Conservation (phyloP, 1,284 basidiomycete species). For the Rhodotorula mucilaginosa region DNA sequence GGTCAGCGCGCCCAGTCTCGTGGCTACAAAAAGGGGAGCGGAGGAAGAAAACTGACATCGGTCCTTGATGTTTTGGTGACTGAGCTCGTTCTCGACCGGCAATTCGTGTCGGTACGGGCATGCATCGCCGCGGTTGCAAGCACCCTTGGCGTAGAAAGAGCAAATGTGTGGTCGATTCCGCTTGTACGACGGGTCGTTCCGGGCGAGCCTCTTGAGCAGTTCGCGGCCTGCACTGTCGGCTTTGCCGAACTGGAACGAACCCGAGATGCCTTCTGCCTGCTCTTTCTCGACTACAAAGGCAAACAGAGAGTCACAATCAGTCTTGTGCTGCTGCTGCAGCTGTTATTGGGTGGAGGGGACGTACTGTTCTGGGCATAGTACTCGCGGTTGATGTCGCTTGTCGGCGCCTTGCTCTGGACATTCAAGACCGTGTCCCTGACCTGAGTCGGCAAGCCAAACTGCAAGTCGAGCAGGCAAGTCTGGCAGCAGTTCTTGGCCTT, state of each 20-base stretch:
- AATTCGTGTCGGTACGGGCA: conserved; percentile 96
- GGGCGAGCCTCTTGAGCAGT: conserved; percentile 86
- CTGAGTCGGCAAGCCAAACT: conserved; percentile 94
- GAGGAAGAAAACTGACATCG: conserved; percentile 54
- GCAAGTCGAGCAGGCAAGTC: conserved; percentile 88
- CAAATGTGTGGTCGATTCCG: conserved; percentile 91
- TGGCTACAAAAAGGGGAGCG: no score
- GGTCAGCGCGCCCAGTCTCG: background rate
- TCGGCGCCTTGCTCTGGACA: conserved; percentile 69
- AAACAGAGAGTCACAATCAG: background rate
- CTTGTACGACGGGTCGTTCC: conserved; percentile 91
- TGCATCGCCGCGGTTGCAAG: conserved; percentile 83
- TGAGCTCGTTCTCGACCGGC: conserved; percentile 73
- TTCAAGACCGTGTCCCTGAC: conserved; percentile 93
- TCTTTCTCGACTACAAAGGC: conserved; percentile 27
- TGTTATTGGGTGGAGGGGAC: conserved; percentile 8
- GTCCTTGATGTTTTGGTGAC: conserved; percentile 90
- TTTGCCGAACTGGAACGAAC: conserved; percentile 46
- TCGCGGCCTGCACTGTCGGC: conserved; percentile 70
- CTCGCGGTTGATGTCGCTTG: conserved; percentile 89
- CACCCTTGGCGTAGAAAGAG: conserved; percentile 93
- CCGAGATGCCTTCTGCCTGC: conserved; percentile 38
- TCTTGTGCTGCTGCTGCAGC: background rate
- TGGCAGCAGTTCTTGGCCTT: conserved; percentile 99
- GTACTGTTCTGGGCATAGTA: conserved; percentile 92